Percentiles rank a stretch among this genome's conserved stretches.
Conservation (phyloP, 345 rosid species). For the Populus ilicifolia region DNA sequence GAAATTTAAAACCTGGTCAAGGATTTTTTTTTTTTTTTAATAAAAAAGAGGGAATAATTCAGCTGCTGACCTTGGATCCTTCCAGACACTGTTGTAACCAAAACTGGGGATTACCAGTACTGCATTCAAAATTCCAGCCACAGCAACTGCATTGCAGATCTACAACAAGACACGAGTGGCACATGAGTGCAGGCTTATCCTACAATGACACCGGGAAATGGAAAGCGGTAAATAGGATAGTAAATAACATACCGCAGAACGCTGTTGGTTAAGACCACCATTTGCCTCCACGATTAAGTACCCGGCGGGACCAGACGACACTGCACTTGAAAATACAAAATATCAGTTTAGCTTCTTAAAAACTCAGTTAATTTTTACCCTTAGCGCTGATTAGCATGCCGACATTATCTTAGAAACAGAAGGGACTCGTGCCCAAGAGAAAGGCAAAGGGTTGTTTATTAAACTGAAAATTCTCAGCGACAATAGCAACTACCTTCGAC, state of each 20-base stretch:
- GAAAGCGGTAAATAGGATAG: neutral
- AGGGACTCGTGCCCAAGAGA: neutral
- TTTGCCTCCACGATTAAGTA: constrained; percentile 84
- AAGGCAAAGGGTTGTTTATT: neutral
- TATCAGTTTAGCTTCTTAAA: neutral
- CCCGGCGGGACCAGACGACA: constrained; percentile 44
- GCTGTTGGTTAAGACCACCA: constrained; percentile 98
- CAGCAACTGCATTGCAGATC: constrained; percentile 98
- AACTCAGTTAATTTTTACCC: neutral
- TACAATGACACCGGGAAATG: neutral
- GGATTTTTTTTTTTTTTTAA: neutral
- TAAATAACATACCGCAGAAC: constrained; percentile 65
- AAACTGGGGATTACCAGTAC: constrained; percentile 71
- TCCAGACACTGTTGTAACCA: constrained; percentile 79
- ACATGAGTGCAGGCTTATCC: neutral
- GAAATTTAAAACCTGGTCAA: neutral
- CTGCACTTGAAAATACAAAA: constrained; percentile 31
- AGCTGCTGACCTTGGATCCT: constrained; percentile 68
- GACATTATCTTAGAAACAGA: neutral
- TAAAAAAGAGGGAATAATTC: neutral
- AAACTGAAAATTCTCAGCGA: neutral
- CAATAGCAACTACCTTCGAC: constrained; percentile 38
- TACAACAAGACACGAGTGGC: constrained; percentile 19
- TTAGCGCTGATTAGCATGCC: neutral
- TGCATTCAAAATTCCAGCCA: constrained; percentile 87